Base-by-base conservation (phyloP, 768 basidiomycete species). In the Candolleomyces eurysporus region DNA sequence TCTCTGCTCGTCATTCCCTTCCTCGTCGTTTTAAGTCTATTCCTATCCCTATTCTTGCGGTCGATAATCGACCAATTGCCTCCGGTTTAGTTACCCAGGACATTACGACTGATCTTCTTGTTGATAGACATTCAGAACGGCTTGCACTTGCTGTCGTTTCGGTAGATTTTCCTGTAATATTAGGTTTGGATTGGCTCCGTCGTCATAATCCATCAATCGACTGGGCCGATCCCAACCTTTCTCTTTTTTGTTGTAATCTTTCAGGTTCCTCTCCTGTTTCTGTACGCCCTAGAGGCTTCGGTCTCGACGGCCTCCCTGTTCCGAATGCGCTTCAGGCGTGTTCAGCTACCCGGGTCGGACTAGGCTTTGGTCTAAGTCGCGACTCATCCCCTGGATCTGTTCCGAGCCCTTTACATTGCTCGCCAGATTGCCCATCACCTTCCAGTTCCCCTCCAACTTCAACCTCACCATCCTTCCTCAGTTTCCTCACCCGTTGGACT, bases 31-130 rank as follows among this genome's bases (percentile, higher is more conserved):
- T 61, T 3, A 74, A 74, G 66, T 60, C 69, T 40, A 58, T 63
- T n/a, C 74, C 76, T 14, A 59, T 74, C 57, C 74, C 77, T 32
- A 72, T 79, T 39, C 67, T 72, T 32, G 71, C 74, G 1, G 71
- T 78, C 31, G 75, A 79, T 59, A 66, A 78, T 61, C 66, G 71
- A 51, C 78, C 75, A 14, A 73, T 79, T 39, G 68, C 73, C 21
- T 77, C 74, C 53, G 79, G 79, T 7, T 65, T 77, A 16, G 69
- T 79, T 50, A 78, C 76, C 48, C 73, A 78, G 36, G 73, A 77
- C 54, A 66, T 78, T 36, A 61, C 77, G 7, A 61, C 73, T n/a
- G 46, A 65, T 3, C 50, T 81, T 6, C 50, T 57, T 1, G 7
- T 65, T 77, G 13, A 66, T 22, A 43, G 66, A 48, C 78, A 79